Percentiles rank a stretch among this genome's conserved stretches.
These are phyloP conservation scores for Aspergillus leporis DNA, from an alignment of 495 filamentous ascomycete species.

Conservation along the genomic window DNA sequence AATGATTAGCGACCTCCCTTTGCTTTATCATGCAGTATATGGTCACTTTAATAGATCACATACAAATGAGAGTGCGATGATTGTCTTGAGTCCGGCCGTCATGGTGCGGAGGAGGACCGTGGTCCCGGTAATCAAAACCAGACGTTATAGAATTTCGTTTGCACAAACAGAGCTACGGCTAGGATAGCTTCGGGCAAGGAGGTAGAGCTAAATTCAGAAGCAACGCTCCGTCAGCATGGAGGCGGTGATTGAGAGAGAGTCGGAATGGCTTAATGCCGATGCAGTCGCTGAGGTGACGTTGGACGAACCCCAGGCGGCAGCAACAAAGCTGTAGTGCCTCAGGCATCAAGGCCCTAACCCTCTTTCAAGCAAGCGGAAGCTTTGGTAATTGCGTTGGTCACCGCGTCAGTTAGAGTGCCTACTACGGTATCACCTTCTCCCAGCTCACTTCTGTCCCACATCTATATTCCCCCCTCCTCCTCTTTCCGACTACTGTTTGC, in stretches of 20 bases:
- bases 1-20: slow-evolving; percentile 16
- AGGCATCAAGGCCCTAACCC: slow-evolving; percentile 32
- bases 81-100: slow-evolving; percentile 94
- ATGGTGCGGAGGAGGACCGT: slow-evolving; percentile 52
- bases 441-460: background rate
- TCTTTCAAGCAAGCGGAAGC: slow-evolving; percentile 1
- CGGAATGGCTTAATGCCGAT: background rate
- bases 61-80: slow-evolving; percentile 98
- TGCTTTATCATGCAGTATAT: background rate
- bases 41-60: slow-evolving; percentile 15
- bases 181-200: background rate
- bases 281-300: slow-evolving; percentile 32
- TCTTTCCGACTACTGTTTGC: background rate
- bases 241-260: background rate
- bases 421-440: background rate
- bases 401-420: background rate
- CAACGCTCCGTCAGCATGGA: slow-evolving; percentile 11
- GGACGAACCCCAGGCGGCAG: slow-evolving; percentile 27
- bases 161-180: background rate
- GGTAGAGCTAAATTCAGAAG: background rate
- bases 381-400: background rate
- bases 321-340: slow-evolving; percentile 36
- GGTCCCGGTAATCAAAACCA: slow-evolving; percentile 1
- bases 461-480: slow-evolving; percentile 5
- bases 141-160: background rate